Evolutionary conservation across 192 early-diverging fungal genomes (phyloP).

Genomic region (Entomortierella chlamydospora): DNA sequence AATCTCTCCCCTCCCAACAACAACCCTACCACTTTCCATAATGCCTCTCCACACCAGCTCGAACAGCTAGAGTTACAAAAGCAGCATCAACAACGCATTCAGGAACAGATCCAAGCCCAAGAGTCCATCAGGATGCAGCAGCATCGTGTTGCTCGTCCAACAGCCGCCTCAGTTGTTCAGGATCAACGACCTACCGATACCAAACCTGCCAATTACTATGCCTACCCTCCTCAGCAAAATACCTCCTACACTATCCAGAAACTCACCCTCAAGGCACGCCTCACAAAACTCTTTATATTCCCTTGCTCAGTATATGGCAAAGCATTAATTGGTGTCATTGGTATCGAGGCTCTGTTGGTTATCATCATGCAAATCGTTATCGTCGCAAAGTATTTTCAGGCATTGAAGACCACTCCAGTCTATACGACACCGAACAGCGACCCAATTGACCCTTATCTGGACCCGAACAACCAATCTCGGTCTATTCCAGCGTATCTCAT

Average conservation of each 20-base stretch:
- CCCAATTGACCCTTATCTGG: conserved; percentile 18
- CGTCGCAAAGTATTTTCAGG: conserved; percentile 40
- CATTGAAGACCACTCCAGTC: conserved; percentile 25
- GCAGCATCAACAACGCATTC: conserved; percentile 20
- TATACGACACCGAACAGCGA: not conserved
- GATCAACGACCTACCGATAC: conserved; percentile 12
- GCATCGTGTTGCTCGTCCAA: conserved; percentile 37
- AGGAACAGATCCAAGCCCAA: conserved; percentile 24
- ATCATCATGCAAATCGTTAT: conserved; percentile 41
- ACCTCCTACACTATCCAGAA: conserved; percentile 1
- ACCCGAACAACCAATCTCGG: conserved; percentile 29
- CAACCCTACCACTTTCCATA: conserved; percentile 3
- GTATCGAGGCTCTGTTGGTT: conserved; percentile 39
- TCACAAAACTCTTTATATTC: conserved; percentile 27
- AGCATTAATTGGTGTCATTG: conserved; percentile 33
- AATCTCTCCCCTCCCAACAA: conserved; percentile 7
- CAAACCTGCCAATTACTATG: conserved; percentile 22
- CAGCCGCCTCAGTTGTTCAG: conserved; percentile 11
- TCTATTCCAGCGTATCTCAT: conserved; percentile 77
- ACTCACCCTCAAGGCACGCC: conserved; percentile 9
- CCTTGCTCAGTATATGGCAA: conserved; percentile 50
- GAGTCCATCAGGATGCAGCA: conserved; percentile 31
- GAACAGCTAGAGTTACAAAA: conserved; percentile 27
- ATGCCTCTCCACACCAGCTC: conserved; percentile 17
- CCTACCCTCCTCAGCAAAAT: conserved; percentile 32